These are phyloP conservation scores for Monosporozyma solicola DNA, from an alignment of 805 yeast species.

Conservation along the genomic window DNA sequence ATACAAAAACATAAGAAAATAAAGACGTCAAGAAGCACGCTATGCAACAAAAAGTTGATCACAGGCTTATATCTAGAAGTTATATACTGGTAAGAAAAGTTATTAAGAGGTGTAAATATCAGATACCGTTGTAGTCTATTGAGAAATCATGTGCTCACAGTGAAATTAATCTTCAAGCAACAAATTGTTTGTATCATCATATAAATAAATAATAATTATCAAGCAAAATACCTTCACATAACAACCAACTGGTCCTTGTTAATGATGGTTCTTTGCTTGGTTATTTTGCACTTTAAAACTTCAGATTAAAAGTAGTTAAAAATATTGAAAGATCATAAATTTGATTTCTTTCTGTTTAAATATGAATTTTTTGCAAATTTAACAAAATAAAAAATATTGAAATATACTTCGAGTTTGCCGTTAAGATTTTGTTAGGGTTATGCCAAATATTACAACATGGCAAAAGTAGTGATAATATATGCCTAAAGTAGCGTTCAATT, in stretches of 20 bases:
- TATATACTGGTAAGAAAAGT: not conserved
- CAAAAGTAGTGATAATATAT: not conserved
- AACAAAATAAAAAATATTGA: not conserved
- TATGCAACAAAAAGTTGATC: not conserved
- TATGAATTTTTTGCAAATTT: not conserved
- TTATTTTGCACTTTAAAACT: not conserved
- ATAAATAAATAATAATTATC: constrained; percentile 1
- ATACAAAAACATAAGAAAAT: too few relatives aligned
- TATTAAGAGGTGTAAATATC: constrained; percentile 30
- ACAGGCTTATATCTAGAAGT: not conserved
- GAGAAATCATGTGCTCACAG: constrained; percentile 69
- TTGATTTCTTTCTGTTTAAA: not conserved
- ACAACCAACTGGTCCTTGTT: not conserved
- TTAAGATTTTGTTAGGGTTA: not conserved
- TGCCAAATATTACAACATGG: not conserved
- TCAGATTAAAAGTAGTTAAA: not conserved
- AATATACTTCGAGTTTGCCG: too few relatives aligned
- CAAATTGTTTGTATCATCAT: constrained; percentile 27
- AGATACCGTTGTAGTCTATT: constrained; percentile 98
- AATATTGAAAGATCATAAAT: not conserved
- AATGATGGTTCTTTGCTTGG: not conserved
- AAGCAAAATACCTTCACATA: not conserved
- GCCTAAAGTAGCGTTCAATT: not conserved
- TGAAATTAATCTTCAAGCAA: constrained; percentile 39
- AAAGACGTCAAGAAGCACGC: not conserved